Percentiles rank a stretch among this genome's conserved stretches.
Evolutionary conservation across 2,329 filamentous ascomycete species (phyloP).

Genomic region (Fusarium sp.): DNA sequence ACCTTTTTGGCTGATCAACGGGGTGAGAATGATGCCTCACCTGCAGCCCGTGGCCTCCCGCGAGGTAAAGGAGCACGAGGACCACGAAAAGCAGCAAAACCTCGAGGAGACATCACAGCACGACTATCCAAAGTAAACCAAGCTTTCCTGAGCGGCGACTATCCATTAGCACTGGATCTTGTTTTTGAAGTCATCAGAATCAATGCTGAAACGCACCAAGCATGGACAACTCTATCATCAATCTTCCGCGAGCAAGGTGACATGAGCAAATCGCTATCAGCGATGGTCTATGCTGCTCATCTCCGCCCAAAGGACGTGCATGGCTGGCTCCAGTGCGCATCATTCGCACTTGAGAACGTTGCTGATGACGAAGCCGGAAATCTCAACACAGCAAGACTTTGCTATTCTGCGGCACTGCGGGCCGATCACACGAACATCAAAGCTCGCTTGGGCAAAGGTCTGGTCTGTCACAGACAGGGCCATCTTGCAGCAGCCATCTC

Average conservation of each 20-base stretch:
- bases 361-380: constrained; percentile 57
- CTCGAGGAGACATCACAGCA: constrained; percentile 74
- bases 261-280: constrained; percentile 63
- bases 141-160: constrained; percentile 69
- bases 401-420: constrained; percentile 66
- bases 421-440: constrained; percentile 65
- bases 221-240: constrained; percentile 69
- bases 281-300: constrained; percentile 69
- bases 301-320: constrained; percentile 67
- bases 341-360: constrained; percentile 62
- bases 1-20: constrained; percentile 51
- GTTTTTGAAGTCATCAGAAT: constrained; percentile 72
- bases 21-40: constrained; percentile 35
- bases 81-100: constrained; percentile 70
- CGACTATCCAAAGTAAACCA: constrained; percentile 72
- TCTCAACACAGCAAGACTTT: constrained; percentile 63
- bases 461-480: constrained; percentile 64
- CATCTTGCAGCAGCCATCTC: constrained; percentile 61
- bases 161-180: constrained; percentile 65
- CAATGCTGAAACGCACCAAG: constrained; percentile 71
- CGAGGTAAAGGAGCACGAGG: constrained; percentile 51
- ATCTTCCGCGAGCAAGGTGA: constrained; percentile 69
- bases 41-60: constrained; percentile 26
- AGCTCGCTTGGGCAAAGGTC: constrained; percentile 66
- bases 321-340: constrained; percentile 67